Evolutionary conservation across 345 rosid genomes (phyloP).

Genomic region (Salix viminalis): DNA sequence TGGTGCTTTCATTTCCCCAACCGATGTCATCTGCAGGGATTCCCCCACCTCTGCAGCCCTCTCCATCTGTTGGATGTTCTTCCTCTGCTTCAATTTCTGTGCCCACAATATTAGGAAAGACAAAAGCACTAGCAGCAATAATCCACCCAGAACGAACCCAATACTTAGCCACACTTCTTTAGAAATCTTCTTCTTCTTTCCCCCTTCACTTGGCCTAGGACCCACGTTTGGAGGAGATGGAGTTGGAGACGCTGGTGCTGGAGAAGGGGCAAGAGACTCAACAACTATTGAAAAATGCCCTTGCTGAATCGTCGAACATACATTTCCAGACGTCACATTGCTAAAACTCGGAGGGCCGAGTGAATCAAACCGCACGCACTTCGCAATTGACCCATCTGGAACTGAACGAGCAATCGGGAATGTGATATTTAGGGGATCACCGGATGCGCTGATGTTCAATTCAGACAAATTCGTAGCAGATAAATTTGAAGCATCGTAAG

Average conservation of each 20-base stretch:
- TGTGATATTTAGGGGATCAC: slow-evolving; percentile 49
- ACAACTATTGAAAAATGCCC: slow-evolving; percentile 88
- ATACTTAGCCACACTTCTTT: slow-evolving; percentile 59
- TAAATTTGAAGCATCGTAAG: slow-evolving; percentile 68
- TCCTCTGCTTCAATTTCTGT: slow-evolving; percentile 50
- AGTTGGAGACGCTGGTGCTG: slow-evolving; percentile 27
- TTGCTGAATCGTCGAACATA: slow-evolving; percentile 51
- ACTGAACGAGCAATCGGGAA: slow-evolving; percentile 50
- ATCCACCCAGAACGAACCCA: slow-evolving; percentile 74
- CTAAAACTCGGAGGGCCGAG: slow-evolving; percentile 54
- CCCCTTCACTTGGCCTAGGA: slow-evolving; percentile 17
- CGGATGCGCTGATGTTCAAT: slow-evolving; percentile 42
- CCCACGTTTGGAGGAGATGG: slow-evolving; percentile 13
- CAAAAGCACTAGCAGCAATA: slow-evolving; percentile 46
- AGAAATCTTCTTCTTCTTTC: slow-evolving; percentile 30
- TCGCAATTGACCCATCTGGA: slow-evolving; percentile 53
- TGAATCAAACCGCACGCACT: slow-evolving; percentile 69
- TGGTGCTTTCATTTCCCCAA: slow-evolving; percentile 85
- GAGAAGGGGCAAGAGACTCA: slow-evolving; percentile 53
- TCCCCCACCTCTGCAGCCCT: slow-evolving; percentile 93
- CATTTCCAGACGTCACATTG: slow-evolving; percentile 43
- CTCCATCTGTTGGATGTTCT: slow-evolving; percentile 80
- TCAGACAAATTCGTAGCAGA: slow-evolving; percentile 48
- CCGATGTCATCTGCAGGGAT: slow-evolving; percentile 64
- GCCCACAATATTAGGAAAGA: slow-evolving; percentile 47